These are phyloP conservation scores for Gyromitra esculenta DNA, from an alignment of 2,329 filamentous ascomycete genomes.

Conservation along the genomic window DNA sequence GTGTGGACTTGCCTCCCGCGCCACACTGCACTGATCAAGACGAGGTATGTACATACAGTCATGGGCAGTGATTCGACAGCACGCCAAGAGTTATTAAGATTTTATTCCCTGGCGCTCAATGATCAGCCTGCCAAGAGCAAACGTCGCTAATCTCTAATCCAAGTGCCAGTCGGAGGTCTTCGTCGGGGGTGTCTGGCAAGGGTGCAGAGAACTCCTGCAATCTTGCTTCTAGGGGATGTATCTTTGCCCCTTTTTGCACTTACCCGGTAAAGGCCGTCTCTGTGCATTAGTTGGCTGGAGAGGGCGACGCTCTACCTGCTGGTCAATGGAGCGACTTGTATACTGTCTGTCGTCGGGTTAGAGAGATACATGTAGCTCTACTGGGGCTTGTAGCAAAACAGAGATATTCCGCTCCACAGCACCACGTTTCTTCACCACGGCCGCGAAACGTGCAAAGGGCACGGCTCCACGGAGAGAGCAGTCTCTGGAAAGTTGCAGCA, in stretches of 20 bases:
- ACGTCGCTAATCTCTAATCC: neutral
- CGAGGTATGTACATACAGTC: neutral
- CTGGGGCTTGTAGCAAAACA: slow-evolving; percentile 1
- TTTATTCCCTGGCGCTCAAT: neutral
- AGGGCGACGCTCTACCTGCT: neutral
- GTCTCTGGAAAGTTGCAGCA: slow-evolving; percentile 2
- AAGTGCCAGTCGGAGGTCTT: neutral
- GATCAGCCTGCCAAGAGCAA: too few species aligned
- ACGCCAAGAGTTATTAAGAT: neutral
- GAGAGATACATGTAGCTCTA: slow-evolving; percentile 17
- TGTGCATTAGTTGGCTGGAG: neutral
- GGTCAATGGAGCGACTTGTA: neutral
- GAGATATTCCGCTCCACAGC: slow-evolving; percentile 15
- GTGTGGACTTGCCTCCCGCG: too few species aligned
- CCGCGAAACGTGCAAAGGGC: slow-evolving; percentile 29
- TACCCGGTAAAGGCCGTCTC: slow-evolving; percentile 1
- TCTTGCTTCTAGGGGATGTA: slow-evolving; percentile 9
- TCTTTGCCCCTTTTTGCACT: slow-evolving; percentile 1
- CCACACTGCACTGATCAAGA: too few species aligned
- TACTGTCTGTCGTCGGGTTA: slow-evolving; percentile 1
- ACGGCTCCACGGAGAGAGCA: neutral
- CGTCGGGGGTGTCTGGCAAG: neutral
- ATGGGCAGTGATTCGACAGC: slow-evolving; percentile 27
- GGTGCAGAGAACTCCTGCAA: slow-evolving; percentile 15
- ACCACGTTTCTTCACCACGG: slow-evolving; percentile 25